These are phyloP conservation scores for Suhomyces canberraensis DNA, from an alignment of 805 yeast genomes.

Conservation along the genomic window DNA sequence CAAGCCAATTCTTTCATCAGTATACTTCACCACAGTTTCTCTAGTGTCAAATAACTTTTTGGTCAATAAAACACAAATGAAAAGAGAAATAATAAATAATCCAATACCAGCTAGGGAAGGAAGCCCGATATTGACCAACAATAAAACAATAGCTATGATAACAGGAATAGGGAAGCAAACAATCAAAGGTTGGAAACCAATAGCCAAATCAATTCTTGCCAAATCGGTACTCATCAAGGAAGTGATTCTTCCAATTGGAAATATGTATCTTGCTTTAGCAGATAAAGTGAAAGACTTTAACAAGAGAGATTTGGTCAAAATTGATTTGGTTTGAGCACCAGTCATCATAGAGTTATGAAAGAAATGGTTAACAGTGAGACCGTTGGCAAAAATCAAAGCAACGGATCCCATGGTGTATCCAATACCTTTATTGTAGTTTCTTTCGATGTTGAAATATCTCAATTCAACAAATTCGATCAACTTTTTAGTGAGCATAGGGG, in stretches of 20 bases:
- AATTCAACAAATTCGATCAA: slow-evolving; percentile 63
- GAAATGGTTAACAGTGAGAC: slow-evolving; percentile 39
- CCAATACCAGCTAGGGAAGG: slow-evolving; percentile 42
- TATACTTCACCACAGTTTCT: slow-evolving; percentile 33
- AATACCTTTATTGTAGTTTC: slow-evolving; percentile 55
- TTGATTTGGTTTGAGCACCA: slow-evolving; percentile 40
- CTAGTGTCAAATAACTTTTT: slow-evolving; percentile 33
- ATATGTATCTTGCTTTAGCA: slow-evolving; percentile 30
- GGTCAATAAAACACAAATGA: slow-evolving; percentile 33
- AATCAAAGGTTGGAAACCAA: slow-evolving; percentile 42
- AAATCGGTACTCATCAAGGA: slow-evolving; percentile 43
- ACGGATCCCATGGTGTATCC: slow-evolving; percentile 76
- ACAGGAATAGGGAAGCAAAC: slow-evolving; percentile 43
- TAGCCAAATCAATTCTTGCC: slow-evolving; percentile 41
- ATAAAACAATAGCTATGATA: slow-evolving; percentile 34
- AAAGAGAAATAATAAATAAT: slow-evolving; percentile 33
- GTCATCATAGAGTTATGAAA: slow-evolving; percentile 42
- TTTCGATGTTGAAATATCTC: slow-evolving; percentile 41
- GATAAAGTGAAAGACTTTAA: slow-evolving; percentile 38
- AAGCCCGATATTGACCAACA: slow-evolving; percentile 37
- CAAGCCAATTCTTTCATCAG: slow-evolving; percentile 41
- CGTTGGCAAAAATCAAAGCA: slow-evolving; percentile 45
- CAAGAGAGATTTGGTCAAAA: slow-evolving; percentile 38
- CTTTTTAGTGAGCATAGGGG: slow-evolving; percentile 64
- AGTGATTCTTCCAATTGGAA: slow-evolving; percentile 39